phyloP scores from a whole-genome alignment of 208 protist genomes.

The Herpetomonas samuelpessoai region DNA sequence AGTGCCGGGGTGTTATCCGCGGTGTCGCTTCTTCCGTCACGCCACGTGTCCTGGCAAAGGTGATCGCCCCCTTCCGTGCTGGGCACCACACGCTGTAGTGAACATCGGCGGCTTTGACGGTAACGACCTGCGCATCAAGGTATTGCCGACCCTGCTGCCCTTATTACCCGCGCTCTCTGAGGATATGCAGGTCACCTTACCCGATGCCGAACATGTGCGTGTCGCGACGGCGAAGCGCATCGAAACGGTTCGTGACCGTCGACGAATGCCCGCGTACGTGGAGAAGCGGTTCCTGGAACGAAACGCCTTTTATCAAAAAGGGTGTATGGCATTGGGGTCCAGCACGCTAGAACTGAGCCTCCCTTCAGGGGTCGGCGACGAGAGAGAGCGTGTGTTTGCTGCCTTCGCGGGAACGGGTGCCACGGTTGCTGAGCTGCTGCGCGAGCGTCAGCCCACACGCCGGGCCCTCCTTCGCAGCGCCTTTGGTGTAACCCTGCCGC shows the following conservation, averaged over 20 bases:
- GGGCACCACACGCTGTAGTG: conserved; percentile 56
- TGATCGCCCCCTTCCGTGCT: conserved; percentile 3
- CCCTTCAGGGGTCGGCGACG: not conserved
- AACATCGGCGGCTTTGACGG: conserved; percentile 63
- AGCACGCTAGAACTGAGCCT: conserved; percentile 54
- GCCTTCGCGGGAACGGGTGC: conserved; percentile 40
- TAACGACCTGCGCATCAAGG: conserved; percentile 34
- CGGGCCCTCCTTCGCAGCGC: conserved; percentile 43
- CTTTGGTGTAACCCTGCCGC: conserved; percentile 58
- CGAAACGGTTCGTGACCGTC: conserved; percentile 10
- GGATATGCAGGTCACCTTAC: conserved; percentile 21
- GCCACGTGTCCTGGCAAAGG: not conserved
- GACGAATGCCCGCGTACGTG: not conserved
- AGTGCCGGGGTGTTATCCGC: conserved; percentile 1
- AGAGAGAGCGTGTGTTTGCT: conserved; percentile 33
- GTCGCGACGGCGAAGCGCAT: not conserved
- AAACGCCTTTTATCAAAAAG: not conserved
- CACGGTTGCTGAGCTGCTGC: conserved; percentile 25
- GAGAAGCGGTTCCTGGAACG: not conserved
- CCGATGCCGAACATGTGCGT: too few relatives aligned
- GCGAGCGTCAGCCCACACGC: conserved; percentile 18
- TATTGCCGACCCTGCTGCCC: conserved; percentile 45
- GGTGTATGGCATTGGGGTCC: not conserved
- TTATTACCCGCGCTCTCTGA: too few relatives aligned
- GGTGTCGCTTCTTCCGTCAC: conserved; percentile 4